A percentile compares a stretch with the other conserved stretches of the same genome.
phyloP scores from a whole-genome alignment of 495 filamentous ascomycete species.

The Pseudomonodictys pantanalensis region DNA sequence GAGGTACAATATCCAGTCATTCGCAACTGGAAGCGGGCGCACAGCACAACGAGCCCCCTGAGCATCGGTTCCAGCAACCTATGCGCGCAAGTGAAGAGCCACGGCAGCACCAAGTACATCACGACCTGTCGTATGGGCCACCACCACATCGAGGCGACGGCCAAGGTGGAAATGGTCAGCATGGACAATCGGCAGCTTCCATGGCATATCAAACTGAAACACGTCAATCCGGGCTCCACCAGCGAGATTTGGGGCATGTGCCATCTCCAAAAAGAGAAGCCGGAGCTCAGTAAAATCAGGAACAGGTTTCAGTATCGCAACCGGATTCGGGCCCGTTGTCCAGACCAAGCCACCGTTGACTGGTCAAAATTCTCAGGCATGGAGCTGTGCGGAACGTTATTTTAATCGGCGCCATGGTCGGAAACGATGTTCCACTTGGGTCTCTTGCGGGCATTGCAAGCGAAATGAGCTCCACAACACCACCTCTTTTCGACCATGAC shows the following conservation, averaged over 20 bases:
- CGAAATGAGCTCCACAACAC: conserved; percentile 36
- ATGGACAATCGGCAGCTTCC: conserved; percentile 27
- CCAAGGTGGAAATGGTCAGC: conserved; percentile 19
- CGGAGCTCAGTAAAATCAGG: conserved; percentile 25
- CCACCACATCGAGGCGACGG: conserved; percentile 23
- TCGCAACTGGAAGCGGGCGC: conserved; percentile 10
- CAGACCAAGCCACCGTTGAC: conserved; percentile 1
- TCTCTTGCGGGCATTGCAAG: conserved; percentile 23
- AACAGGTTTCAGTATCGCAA: conserved; percentile 15
- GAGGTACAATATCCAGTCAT: conserved; percentile 26
- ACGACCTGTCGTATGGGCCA: conserved; percentile 9
- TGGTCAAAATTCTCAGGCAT: background rate
- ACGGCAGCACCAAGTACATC: conserved; percentile 12
- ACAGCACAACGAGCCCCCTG: conserved; percentile 3
- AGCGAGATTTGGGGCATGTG: conserved; percentile 25
- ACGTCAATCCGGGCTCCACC: conserved; percentile 29
- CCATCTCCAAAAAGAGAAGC: conserved; percentile 33
- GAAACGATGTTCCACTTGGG: background rate
- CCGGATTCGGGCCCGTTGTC: conserved; percentile 10
- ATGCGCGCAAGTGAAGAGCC: conserved; percentile 18
- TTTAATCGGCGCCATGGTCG: conserved; percentile 19
- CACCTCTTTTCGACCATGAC: conserved; percentile 13
- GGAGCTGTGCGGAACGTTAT: conserved; percentile 14
- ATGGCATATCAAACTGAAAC: conserved; percentile 34
- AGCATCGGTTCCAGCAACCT: conserved; percentile 23